These are phyloP conservation scores for Entamoeba invadens DNA, from an alignment of 208 protist genomes.

Conservation along the genomic window DNA sequence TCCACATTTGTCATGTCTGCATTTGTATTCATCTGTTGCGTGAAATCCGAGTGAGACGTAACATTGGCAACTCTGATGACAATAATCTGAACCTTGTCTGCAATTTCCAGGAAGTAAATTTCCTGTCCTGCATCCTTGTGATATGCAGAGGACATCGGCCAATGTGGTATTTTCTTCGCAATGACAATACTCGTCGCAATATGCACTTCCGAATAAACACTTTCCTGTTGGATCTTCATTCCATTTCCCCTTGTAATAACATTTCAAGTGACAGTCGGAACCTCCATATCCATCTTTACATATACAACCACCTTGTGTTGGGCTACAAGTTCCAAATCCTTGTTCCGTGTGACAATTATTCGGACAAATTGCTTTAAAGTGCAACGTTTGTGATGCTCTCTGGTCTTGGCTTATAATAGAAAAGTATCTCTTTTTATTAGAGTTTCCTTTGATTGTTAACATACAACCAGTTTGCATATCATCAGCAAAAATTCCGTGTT, in stretches of 20 bases:
- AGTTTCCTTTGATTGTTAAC: neutral
- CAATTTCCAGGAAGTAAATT: neutral
- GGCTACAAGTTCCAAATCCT: neutral
- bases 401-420: neutral
- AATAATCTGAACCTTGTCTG: neutral
- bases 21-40: neutral
- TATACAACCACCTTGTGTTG: neutral
- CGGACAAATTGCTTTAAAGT: neutral
- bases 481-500: neutral
- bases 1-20: neutral
- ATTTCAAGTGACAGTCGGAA: neutral
- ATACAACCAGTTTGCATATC: neutral
- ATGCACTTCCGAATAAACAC: neutral
- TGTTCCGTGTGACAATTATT: neutral
- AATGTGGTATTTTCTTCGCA: neutral
- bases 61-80: neutral
- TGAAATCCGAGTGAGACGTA: neutral
- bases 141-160: neutral
- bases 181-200: neutral
- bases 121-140: neutral
- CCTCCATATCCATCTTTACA: neutral
- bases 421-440: neutral
- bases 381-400: neutral
- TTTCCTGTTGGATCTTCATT: neutral
- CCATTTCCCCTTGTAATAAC: neutral